A percentile compares a stretch with the other conserved stretches of the same genome.
Conservation (phyloP, 2,329 filamentous ascomycete species). For the Aspergillus ustus region DNA sequence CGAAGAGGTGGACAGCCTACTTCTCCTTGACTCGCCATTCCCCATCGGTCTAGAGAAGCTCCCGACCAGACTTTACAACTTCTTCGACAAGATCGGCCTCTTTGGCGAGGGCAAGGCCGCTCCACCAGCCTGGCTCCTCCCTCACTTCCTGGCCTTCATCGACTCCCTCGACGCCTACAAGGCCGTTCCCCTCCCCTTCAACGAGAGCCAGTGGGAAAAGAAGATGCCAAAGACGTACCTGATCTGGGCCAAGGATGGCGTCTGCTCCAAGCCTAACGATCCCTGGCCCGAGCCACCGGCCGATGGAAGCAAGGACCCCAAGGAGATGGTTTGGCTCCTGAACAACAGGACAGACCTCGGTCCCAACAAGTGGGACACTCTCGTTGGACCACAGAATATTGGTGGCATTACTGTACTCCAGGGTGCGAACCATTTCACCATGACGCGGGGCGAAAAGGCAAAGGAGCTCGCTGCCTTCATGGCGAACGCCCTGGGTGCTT, state of each 20-base stretch:
- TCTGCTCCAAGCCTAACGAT: slow-evolving; percentile 49
- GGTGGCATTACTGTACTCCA: slow-evolving; percentile 39
- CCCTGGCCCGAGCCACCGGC: slow-evolving; percentile 45
- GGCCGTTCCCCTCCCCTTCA: slow-evolving; percentile 37
- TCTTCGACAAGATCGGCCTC: slow-evolving; percentile 53
- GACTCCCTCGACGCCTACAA: slow-evolving; percentile 53
- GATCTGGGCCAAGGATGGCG: slow-evolving; percentile 55
- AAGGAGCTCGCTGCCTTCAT: slow-evolving; percentile 38
- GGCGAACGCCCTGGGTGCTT: slow-evolving; percentile 28
- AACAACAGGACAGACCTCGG: slow-evolving; percentile 54
- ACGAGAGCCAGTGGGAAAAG: slow-evolving; percentile 32
- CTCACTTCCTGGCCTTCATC: slow-evolving; percentile 57
- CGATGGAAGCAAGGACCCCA: slow-evolving; percentile 47
- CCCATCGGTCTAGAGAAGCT: slow-evolving; percentile 71
- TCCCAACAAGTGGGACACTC: slow-evolving; percentile 52
- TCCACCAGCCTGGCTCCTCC: slow-evolving; percentile 55
- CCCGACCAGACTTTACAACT: slow-evolving; percentile 58
- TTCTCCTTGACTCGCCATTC: slow-evolving; percentile 70
- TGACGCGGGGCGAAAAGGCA: slow-evolving; percentile 35
- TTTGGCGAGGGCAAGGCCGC: slow-evolving; percentile 51
- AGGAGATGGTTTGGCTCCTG: slow-evolving; percentile 55
- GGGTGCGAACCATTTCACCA: slow-evolving; percentile 43
- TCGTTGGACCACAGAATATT: slow-evolving; percentile 46
- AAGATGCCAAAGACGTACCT: slow-evolving; percentile 49
- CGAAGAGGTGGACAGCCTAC: slow-evolving; percentile 62